Evolutionary conservation across 768 basidiomycete species (phyloP).

Genomic region (Tubosaeta sp.): DNA sequence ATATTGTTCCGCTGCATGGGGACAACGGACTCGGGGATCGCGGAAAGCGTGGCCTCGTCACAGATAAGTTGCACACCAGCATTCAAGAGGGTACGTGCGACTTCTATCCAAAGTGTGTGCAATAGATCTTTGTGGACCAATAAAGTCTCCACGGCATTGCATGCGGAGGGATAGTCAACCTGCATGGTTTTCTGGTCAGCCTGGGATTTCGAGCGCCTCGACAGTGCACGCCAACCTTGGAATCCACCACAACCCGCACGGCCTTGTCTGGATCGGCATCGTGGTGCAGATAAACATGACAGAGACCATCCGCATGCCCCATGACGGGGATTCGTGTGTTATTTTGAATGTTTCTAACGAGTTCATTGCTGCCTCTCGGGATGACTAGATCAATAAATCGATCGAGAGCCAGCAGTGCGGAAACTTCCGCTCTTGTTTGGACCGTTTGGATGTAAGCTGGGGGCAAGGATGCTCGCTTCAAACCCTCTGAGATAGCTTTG

Average conservation of each 20-base stretch:
- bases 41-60: conserved; percentile 59
- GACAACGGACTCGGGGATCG: conserved; percentile 42
- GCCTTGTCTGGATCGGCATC: conserved; percentile 77
- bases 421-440: conserved; percentile 87
- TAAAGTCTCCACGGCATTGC: conserved; percentile 89
- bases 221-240: conserved; percentile 59
- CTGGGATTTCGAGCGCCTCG: not conserved
- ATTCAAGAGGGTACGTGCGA: conserved; percentile 67
- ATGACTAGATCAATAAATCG: conserved; percentile 96
- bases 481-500: conserved; percentile 71
- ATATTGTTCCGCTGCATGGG: conserved; percentile 39
- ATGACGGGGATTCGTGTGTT: conserved; percentile 93
- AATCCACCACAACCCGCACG: conserved; percentile 76
- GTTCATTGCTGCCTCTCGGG: conserved; percentile 88
- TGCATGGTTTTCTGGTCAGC: conserved; percentile 28
- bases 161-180: conserved; percentile 94
- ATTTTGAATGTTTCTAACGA: conserved; percentile 87
- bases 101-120: conserved; percentile 70
- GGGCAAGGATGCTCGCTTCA: conserved; percentile 70
- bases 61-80: conserved; percentile 76
- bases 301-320: conserved; percentile 98
- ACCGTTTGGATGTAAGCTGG: conserved; percentile 85
- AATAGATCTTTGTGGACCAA: conserved; percentile 77
- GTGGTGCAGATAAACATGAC: conserved; percentile 85
- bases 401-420: conserved; percentile 80